Base-by-base conservation (phyloP, 371 early-diverging fungal genomes). In the Hamiltosporidium tvaerminnensis region DNA sequence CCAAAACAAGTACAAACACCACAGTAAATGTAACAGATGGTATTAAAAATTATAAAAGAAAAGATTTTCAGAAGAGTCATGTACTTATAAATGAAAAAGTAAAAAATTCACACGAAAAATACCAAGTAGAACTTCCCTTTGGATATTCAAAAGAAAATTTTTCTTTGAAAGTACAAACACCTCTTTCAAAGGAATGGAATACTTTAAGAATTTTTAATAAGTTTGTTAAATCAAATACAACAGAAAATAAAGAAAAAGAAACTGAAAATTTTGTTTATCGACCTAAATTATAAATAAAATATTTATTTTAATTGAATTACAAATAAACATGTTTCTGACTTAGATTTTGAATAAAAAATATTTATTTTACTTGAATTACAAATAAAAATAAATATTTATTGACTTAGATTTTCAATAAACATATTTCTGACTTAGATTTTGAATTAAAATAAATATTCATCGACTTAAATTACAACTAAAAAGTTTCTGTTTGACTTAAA, bases 71-170 rank as follows among this genome's bases (percentile, higher is more conserved):
- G 23, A 44, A 50, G n/a, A 59, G 60, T 5, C 70, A 78, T 61
- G 69, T 78, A 10, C 75, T 78, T 31, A 67, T 73, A 53, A 78
- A 78, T 55, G 71, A 78, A 61, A 62, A 63, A 5, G 49, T 44
- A 14, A 12, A 16, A 16, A 59, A 44, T 2, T 39, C 59, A 16
- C 64, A 74, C 36, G 53, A 61, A 23, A 75, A 73, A 55, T 75
- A 73, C 52, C 53, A 57, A 38, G 31, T 63, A 38, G 37, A 53
- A 3, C 47, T 73, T 1, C 75, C 73, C 2, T 67, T 61, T 61
- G 73, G 73, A 52, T 70, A 71, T 47, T 61, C 53, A 1, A 52
- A 60, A 38, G 53, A 52, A 47, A 68, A 72, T 54, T 69, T 69
- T 44, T 41, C 39, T 12, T 36, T 30, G 30, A 67, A 70, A 48